phyloP scores from a whole-genome alignment of 2,329 filamentous ascomycete species.

The Cordyceps javanica region DNA sequence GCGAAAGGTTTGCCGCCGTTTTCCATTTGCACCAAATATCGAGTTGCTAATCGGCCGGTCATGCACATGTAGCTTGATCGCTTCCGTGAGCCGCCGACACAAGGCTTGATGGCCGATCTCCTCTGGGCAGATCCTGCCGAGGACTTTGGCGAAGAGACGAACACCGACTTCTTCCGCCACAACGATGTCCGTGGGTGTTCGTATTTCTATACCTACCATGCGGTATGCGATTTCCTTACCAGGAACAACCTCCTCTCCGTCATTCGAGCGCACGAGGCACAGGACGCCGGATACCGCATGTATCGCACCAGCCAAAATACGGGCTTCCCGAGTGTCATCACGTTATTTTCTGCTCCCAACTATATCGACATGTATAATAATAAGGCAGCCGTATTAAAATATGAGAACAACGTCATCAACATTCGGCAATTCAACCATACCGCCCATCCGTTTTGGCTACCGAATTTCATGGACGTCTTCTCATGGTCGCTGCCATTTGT shows the following conservation, averaged over 20 bases:
- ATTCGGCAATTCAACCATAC: slow-evolving; percentile 99
- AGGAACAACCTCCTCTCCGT: slow-evolving; percentile 98
- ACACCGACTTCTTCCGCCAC: slow-evolving; percentile 93
- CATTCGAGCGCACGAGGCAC: slow-evolving; percentile 95
- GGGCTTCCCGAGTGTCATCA: slow-evolving; percentile 98
- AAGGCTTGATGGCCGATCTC: slow-evolving; percentile 98
- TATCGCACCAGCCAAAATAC: slow-evolving; percentile 97
- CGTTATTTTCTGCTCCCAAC: slow-evolving; percentile 97
- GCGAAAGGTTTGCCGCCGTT: slow-evolving; percentile 58
- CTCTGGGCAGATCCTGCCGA: slow-evolving; percentile 97
- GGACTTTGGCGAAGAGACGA: slow-evolving; percentile 98
- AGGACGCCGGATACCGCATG: slow-evolving; percentile 99
- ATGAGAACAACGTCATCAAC: slow-evolving; percentile 99
- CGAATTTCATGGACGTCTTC: slow-evolving; percentile 99
- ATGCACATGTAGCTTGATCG: slow-evolving; percentile 72
- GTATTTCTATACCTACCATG: slow-evolving; percentile 98
- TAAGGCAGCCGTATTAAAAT: slow-evolving; percentile 97
- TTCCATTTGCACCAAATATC: not conserved
- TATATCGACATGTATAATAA: slow-evolving; percentile 99
- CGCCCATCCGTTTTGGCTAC: slow-evolving; percentile 97
- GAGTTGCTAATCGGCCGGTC: slow-evolving; percentile 16
- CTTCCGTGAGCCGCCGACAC: slow-evolving; percentile 93
- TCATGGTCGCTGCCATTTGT: slow-evolving; percentile 99
- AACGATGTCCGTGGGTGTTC: slow-evolving; percentile 98
- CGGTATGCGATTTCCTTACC: slow-evolving; percentile 93